Evolutionary conservation across 2,329 filamentous ascomycete species (phyloP).

Genomic region (Monosporascus sp.): DNA sequence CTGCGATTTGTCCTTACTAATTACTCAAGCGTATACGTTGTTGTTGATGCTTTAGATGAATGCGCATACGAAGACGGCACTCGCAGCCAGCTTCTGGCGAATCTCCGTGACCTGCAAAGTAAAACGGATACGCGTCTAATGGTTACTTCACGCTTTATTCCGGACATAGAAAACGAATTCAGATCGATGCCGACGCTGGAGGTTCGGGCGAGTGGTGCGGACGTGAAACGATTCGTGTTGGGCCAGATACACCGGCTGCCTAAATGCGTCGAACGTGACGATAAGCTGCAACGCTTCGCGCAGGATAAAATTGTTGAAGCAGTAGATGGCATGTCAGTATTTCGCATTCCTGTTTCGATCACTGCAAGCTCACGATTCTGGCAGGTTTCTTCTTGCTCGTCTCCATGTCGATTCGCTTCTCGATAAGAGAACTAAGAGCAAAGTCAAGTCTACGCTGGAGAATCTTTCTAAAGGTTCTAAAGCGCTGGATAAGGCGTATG

Average conservation of each 20-base stretch:
- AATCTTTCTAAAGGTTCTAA: constrained; percentile 23
- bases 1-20: constrained; percentile 8
- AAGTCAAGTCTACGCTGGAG: constrained; percentile 25
- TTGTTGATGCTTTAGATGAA: constrained; percentile 17
- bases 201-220: constrained; percentile 24
- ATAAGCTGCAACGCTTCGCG: constrained; percentile 14
- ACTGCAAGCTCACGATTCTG: constrained; percentile 5
- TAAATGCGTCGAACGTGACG: constrained; percentile 6
- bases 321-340: constrained; percentile 26
- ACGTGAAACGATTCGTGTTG: constrained; percentile 24
- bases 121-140: constrained; percentile 7
- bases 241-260: constrained; percentile 13
- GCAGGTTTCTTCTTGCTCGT: constrained; percentile 33
- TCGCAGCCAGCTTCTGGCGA: constrained; percentile 6
- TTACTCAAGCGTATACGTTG: constrained; percentile 18
- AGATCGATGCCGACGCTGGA: constrained; percentile 11
- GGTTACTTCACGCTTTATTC: constrained; percentile 12
- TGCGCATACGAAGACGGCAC: constrained; percentile 3
- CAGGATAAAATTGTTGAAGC: constrained; percentile 11
- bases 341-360: constrained; percentile 1
- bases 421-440: constrained; percentile 24
- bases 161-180: constrained; percentile 9
- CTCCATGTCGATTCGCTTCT: constrained; percentile 30
- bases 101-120: constrained; percentile 6
- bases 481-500: constrained; percentile 34